These are phyloP conservation scores for Epichloe gansuensis DNA, from an alignment of 2,329 filamentous ascomycete genomes.

Conservation along the genomic window DNA sequence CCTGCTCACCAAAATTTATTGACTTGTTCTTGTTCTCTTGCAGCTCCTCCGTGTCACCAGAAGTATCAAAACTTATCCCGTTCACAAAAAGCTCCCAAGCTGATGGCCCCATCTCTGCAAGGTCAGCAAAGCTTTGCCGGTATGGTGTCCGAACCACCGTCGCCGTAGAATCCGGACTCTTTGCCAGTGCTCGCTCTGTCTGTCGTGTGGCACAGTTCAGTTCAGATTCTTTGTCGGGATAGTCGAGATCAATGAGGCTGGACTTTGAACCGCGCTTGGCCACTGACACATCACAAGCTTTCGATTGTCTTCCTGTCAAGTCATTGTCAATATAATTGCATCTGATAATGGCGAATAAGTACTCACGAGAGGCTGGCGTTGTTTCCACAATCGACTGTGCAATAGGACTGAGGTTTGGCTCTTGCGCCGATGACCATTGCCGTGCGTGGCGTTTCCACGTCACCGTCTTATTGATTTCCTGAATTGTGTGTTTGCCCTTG, in stretches of 20 bases:
- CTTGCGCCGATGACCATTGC: conserved; percentile 39
- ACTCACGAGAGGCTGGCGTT: conserved; percentile 14
- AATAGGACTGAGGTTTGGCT: conserved; percentile 37
- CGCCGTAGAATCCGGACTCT: conserved; percentile 17
- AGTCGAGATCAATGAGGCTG: conserved; percentile 1
- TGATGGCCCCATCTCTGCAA: conserved; percentile 9
- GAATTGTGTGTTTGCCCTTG: conserved; percentile 25
- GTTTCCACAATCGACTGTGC: conserved; percentile 26
- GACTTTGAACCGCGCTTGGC: background rate
- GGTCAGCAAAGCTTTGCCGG: conserved; percentile 12
- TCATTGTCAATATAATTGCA: background rate
- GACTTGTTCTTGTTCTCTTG: background rate
- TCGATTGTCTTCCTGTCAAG: conserved; percentile 2
- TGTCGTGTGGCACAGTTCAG: background rate
- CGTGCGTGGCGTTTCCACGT: conserved; percentile 32
- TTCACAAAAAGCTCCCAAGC: conserved; percentile 20
- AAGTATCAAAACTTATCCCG: conserved; percentile 17
- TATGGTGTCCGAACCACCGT: conserved; percentile 26
- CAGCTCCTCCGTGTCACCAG: background rate
- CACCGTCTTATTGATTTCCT: conserved; percentile 18
- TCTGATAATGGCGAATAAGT: background rate
- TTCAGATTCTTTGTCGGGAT: background rate
- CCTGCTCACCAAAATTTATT: background rate
- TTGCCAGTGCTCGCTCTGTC: background rate
- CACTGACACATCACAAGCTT: background rate